Base-by-base conservation (phyloP, 1,139 yeast species). In the Wickerhamomyces sp. region DNA sequence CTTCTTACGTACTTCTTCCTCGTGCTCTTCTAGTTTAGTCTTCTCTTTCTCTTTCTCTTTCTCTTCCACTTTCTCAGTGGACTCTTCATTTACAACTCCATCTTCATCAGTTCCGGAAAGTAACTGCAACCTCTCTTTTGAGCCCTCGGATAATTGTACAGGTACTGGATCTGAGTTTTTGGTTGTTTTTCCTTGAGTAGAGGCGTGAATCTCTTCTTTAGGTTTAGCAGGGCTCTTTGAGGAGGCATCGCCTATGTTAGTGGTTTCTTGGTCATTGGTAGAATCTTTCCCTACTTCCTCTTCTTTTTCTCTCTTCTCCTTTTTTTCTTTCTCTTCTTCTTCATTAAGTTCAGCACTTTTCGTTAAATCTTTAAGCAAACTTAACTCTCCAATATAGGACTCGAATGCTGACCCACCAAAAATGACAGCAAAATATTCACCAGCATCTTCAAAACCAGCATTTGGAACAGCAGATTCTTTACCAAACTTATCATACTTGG, bases 361-460 rank as follows among this genome's bases (percentile, higher is more conserved):
- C 36, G 84, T 74, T 58, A 91, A 63, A 59, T 93, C 96, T 63
- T 82, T 85, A 62, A 91, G 69, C 62, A 93, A 72, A n/a, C 95
- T 81, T 53, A 93, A 72, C 64, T 91, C 97, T 6, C 99, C 99
- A 58, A 91, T 87, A 75, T 90, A 84, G 46, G 84, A 86, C 41
- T 76, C 79, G 65, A 91, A 91, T 2, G 94, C 93, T 49, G 87
- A 96, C 36, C 98, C 98, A 40, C 98, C 98, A 65, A 90, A 90
- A 35, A 90, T 84, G 71, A 76, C 78, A n/a, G 86, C 74, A 66
- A 90, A 88, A 58, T 88, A 82, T 62, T 90, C 97, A 40, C 83
- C 75, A 0, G 97, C 95, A 62, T 90, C 97, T 60, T 87, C 95
- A 60, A 88, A 88, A 1, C 95, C 95, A 49, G 83, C 87, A 41